Evolutionary conservation across 2,329 filamentous ascomycete genomes (phyloP).

Genomic region (Emericellopsis atlantica): DNA sequence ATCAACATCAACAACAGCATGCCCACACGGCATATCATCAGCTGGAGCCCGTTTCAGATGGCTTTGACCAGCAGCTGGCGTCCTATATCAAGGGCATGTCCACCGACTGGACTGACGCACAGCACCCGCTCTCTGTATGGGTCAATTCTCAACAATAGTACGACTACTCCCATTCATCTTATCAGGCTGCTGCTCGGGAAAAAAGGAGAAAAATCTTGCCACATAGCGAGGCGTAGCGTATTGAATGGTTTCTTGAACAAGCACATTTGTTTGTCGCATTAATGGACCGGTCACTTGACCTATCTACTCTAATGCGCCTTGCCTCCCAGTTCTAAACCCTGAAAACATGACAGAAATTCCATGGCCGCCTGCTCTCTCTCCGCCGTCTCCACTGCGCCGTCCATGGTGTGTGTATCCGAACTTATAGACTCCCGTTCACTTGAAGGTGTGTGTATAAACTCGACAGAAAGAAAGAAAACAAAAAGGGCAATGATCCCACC

Average conservation of each 20-base stretch:
- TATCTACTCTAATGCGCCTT: constrained; percentile 11
- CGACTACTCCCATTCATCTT: too few species aligned
- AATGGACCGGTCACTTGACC: constrained; percentile 18
- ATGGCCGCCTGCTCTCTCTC: constrained; percentile 2
- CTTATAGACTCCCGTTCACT: constrained; percentile 1
- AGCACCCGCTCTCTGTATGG: too few species aligned
- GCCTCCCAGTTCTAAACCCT: neutral
- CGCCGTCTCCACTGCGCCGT: neutral
- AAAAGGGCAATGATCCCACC: neutral
- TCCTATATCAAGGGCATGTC: too few species aligned
- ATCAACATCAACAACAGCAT: too few species aligned
- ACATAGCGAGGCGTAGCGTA: too few species aligned
- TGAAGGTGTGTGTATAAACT: constrained; percentile 1
- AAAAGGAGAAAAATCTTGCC: too few species aligned
- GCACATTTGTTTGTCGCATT: constrained; percentile 1
- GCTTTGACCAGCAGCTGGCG: neutral
- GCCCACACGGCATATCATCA: too few species aligned
- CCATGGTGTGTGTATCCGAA: too few species aligned
- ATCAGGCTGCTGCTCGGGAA: too few species aligned
- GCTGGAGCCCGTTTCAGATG: neutral
- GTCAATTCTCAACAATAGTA: too few species aligned
- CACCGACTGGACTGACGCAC: too few species aligned
- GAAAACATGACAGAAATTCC: constrained; percentile 5
- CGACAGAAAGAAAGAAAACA: too few species aligned
- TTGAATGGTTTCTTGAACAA: neutral